Conservation (phyloP, 106 monocot genomes). For the Cymbidium sinense region DNA sequence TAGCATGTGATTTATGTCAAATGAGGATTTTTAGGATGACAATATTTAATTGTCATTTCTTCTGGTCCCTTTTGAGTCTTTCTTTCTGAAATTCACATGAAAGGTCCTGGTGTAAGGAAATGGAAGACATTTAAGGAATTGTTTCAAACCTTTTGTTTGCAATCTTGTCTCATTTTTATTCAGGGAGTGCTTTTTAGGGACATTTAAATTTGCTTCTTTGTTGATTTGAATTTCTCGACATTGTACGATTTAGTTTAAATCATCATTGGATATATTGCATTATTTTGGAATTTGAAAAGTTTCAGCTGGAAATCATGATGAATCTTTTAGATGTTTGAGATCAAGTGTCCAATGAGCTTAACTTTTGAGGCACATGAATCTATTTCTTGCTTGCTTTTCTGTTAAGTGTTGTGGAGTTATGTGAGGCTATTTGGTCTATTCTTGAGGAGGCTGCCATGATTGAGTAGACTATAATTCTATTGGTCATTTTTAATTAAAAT, state of each 20-base stretch:
- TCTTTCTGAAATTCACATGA: slow-evolving; percentile 2
- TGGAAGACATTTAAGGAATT: slow-evolving; percentile 4
- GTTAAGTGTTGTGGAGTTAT: no score
- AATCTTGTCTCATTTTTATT: not conserved
- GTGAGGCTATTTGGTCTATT: no score
- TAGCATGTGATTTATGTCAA: slow-evolving; percentile 11
- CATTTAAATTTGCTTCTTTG: not conserved
- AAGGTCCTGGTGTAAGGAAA: not conserved
- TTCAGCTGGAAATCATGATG: not conserved
- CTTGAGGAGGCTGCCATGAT: no score
- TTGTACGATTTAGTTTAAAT: not conserved
- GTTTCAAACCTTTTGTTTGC: not conserved
- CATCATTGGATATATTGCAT: not conserved
- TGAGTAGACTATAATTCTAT: no score
- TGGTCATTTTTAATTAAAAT: no score
- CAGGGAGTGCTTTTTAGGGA: not conserved
- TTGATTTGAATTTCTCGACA: no score
- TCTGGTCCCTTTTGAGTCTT: not conserved
- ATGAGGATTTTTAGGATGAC: not conserved
- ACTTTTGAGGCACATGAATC: not conserved
- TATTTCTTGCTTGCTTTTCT: not conserved
- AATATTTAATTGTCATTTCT: not conserved
- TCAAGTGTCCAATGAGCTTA: not conserved
- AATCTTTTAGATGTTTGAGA: not conserved
- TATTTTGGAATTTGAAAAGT: not conserved